Percentiles rank a stretch among this genome's conserved stretches.
These are phyloP conservation scores for Murraya koenigii DNA, from an alignment of 345 rosid genomes.

Conservation along the genomic window DNA sequence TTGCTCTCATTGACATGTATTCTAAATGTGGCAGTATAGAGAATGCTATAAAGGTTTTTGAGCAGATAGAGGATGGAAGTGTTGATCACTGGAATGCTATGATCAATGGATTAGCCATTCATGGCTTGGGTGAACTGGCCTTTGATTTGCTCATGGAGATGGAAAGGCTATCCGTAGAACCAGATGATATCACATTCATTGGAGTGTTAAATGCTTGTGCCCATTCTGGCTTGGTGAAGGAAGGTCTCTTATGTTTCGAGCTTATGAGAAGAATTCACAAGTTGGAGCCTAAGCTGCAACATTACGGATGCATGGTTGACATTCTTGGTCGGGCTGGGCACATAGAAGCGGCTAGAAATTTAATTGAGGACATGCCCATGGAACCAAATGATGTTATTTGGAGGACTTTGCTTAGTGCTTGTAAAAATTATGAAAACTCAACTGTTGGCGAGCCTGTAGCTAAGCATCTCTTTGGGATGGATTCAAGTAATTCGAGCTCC, in stretches of 20 bases:
- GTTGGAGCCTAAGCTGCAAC: conserved; percentile 42
- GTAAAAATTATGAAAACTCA: conserved; percentile 27
- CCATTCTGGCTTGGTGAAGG: conserved; percentile 48
- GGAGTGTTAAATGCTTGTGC: conserved; percentile 39
- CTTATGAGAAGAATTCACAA: conserved; percentile 44
- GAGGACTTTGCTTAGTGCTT: conserved; percentile 43
- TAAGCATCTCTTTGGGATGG: conserved; percentile 24
- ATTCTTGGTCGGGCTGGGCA: conserved; percentile 47
- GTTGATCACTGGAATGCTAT: conserved; percentile 56
- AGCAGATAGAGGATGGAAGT: conserved; percentile 23
- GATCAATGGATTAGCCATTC: conserved; percentile 47
- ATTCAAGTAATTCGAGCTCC: conserved; percentile 32
- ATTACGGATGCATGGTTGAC: conserved; percentile 55
- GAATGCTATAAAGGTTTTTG: conserved; percentile 36
- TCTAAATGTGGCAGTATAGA: conserved; percentile 49
- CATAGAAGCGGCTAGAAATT: conserved; percentile 34
- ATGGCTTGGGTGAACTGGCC: conserved; percentile 46
- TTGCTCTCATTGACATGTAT: conserved; percentile 49
- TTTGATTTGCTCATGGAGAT: conserved; percentile 37
- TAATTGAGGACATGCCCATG: conserved; percentile 42
- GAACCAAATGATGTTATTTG: conserved; percentile 43
- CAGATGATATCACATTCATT: conserved; percentile 45
- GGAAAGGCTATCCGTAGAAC: conserved; percentile 29
- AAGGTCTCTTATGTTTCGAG: conserved; percentile 49
- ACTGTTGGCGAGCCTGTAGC: conserved; percentile 32